phyloP scores from a whole-genome alignment of 176 grass and related monocot species.

The Raddia guianensis region DNA sequence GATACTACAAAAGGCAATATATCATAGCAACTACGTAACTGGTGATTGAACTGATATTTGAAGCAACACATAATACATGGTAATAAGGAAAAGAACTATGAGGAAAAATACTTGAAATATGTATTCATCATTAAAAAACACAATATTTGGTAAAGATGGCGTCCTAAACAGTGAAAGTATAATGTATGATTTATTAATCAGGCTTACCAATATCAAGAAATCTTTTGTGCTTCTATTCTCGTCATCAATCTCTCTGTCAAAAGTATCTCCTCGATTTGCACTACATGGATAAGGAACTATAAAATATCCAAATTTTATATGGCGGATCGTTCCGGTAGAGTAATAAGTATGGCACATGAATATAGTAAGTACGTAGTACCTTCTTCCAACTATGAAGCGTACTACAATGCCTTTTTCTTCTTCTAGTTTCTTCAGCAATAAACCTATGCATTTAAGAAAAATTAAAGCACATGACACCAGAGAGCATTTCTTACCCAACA shows the following conservation, averaged over 20 bases:
- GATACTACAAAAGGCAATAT: not conserved
- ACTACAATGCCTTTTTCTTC: constrained; percentile 88
- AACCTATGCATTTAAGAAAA: constrained; percentile 57
- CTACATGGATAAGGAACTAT: constrained; percentile 52
- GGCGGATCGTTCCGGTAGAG: constrained; percentile 32
- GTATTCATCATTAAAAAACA: constrained; percentile 7
- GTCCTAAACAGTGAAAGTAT: constrained; percentile 20
- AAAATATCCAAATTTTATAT: constrained; percentile 40
- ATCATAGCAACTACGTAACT: not conserved
- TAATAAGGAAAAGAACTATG: constrained; percentile 25
- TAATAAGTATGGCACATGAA: not conserved
- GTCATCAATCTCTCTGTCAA: constrained; percentile 82
- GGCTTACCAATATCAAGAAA: constrained; percentile 85
- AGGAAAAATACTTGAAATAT: constrained; percentile 30
- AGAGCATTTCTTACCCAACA: constrained; percentile 3
- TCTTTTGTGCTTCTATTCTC: constrained; percentile 88
- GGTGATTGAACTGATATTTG: constrained; percentile 9
- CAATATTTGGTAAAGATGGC: not conserved
- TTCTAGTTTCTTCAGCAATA: constrained; percentile 90
- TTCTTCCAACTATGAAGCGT: constrained; percentile 96
- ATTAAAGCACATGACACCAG: constrained; percentile 30
- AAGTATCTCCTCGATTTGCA: constrained; percentile 78
- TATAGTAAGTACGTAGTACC: constrained; percentile 46
- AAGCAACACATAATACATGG: constrained; percentile 4
- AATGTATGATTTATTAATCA: constrained; percentile 31